Evolutionary conservation across 2,329 filamentous ascomycete species (phyloP), one percentile per base, ranked within the genome.

Genomic region (Thielaviopsis punctulata): DNA sequence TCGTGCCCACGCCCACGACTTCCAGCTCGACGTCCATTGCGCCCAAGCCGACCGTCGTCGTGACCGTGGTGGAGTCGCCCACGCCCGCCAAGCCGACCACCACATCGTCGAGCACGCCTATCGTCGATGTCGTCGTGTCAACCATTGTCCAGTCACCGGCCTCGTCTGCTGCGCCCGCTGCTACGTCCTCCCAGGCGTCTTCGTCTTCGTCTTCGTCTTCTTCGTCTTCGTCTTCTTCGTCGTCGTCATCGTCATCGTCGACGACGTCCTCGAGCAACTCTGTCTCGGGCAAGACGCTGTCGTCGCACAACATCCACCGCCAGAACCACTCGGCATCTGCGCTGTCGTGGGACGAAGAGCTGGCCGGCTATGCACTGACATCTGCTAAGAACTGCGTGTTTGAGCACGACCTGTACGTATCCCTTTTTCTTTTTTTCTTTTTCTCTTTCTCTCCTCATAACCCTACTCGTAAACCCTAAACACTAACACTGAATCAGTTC

Each of bases 271-370:
- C 33, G 15, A 18, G n/a, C 8, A n/a, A 21, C 22, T n/a, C 45
- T 6, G 51, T 44, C n/a, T 18, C 19, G 23, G 51, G 24, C 8
- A 45, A 44, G 24, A 66, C 13, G 73, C 73, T 48, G 60, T 90
- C 48, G 71, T 78, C 86, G 64, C 92, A 96, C 80, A 95, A 95
- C 70, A 61, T 82, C 51, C 86, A 92, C 69, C 89, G 92, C 57
- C 65, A 72, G 62, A 93, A 92, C 71, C 87, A 95, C 75, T 82
- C 82, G 18, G 79, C 79, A 33, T 62, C 67, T 21, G 73, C 69
- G 45, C 62, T 95, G 45, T 63, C 61, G 49, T 96, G 86, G 84
- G 74, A 81, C 60, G 62, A 69, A 8, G 68, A 68, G 44, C 76
- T 87, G 52, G 83, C 79, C 52, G 62, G 64, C 52, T 85, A 75